phyloP scores from a whole-genome alignment of 371 early-diverging fungal genomes.

The Dinochytrium kinnereticum region DNA sequence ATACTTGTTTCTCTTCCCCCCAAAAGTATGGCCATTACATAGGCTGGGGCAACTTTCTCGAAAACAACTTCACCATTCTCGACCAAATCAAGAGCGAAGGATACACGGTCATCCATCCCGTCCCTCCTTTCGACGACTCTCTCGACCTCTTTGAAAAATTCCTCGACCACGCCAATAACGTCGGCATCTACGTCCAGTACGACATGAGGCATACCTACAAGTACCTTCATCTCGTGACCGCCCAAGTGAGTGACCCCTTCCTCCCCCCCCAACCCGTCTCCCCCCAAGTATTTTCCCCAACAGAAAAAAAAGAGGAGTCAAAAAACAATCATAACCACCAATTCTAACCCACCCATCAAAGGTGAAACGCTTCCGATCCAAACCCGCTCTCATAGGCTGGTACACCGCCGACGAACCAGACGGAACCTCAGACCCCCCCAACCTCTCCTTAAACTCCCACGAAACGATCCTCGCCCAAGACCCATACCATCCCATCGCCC shows the following conservation, averaged over 20 bases:
- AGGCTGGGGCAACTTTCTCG: slow-evolving; percentile 8
- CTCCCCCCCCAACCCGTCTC: too few species aligned
- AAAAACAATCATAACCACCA: too few species aligned
- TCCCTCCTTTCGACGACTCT: slow-evolving; percentile 14
- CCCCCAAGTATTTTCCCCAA: neutral
- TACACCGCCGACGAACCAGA: slow-evolving; percentile 29
- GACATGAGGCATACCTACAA: slow-evolving; percentile 23
- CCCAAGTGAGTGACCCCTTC: slow-evolving; percentile 12
- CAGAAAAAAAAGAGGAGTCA: neutral
- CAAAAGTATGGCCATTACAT: neutral
- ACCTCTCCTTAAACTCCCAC: neutral
- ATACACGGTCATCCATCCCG: slow-evolving; percentile 19
- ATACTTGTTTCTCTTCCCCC: neutral
- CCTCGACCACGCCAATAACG: slow-evolving; percentile 3
- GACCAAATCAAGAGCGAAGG: slow-evolving; percentile 15
- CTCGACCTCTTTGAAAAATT: slow-evolving; percentile 5
- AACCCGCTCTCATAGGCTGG: slow-evolving; percentile 13
- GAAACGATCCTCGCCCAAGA: neutral
- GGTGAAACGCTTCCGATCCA: slow-evolving; percentile 11
- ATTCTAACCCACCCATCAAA: too few species aligned
- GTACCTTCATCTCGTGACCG: neutral
- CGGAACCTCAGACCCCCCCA: slow-evolving; percentile 8
- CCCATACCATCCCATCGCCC: slow-evolving; percentile 24
- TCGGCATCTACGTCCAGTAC: slow-evolving; percentile 17
- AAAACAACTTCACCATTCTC: neutral